Base-by-base conservation (phyloP, 164 flowering plant genomes). In the Annona cherimola region DNA sequence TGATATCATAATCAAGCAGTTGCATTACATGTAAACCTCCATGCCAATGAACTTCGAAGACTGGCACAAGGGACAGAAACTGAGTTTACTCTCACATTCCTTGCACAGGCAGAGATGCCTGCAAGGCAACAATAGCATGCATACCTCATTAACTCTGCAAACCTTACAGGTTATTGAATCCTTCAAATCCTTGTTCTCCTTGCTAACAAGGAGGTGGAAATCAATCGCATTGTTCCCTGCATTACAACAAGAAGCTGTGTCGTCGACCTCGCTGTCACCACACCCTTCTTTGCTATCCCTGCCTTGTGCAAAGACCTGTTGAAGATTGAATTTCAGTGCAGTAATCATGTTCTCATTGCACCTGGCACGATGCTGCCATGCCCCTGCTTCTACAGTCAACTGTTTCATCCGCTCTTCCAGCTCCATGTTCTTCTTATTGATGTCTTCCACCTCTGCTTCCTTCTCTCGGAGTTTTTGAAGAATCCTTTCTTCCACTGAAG, bases 51-150 rank as follows among this genome's bases (percentile, higher is more conserved):
- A 84, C 81, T 90, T 90, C 3, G 90, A 86, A 59, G 90, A 81
- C 70, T 84, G 91, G 74, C 96, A 93, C 71, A 90, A 12, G 35
- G 98, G 98, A 70, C 94, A 90, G 62, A 76, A 70, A 79, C 90
- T 89, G 69, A 88, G 81, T 84, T 84, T 87, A 76, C 87, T 84
- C 79, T 91, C 96, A 83, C 98, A 93, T 44, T 84, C 87, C 77
- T 86, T 93, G 85, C 98, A 93, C 44, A 91, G 75, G 69, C 98
- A 91, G 35, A 93, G 88, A 82, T 93, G 98, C 86, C 89, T 86
- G 85, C 98, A 93, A 45, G 98, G 98, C 71, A 91, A 77, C 79
- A 89, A 80, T 75, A 93, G 87, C 91, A 89, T 88, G 85, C 89
- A 82, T 0, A 83, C 90, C 60, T 86, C 89, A 69, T 87, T 91